Conservation (phyloP, 805 yeast species). For the Candida silvicultrix region DNA sequence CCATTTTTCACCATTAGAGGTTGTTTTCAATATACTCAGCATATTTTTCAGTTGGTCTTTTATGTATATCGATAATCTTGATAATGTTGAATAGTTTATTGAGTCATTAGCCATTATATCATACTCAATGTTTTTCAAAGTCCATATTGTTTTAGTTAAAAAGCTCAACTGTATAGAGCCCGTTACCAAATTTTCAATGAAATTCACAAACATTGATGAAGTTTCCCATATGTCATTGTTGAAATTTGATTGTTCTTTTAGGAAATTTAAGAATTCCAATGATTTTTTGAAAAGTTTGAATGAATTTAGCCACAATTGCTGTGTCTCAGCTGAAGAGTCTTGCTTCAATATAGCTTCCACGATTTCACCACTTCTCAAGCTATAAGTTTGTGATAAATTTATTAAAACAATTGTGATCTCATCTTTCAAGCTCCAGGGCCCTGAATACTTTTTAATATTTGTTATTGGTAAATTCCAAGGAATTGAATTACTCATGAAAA, state of each 20-base stretch:
- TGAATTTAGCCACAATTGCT: slow-evolving; percentile 10
- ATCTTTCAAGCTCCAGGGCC: slow-evolving; percentile 13
- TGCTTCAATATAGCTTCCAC: slow-evolving; percentile 1
- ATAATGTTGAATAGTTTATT: slow-evolving; percentile 31
- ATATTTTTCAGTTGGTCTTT: slow-evolving; percentile 27
- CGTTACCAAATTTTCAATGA: slow-evolving; percentile 9
- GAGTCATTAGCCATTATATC: slow-evolving; percentile 17
- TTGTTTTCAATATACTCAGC: background rate
- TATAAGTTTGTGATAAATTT: slow-evolving; percentile 9
- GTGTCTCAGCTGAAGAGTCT: slow-evolving; percentile 1
- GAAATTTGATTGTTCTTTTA: background rate
- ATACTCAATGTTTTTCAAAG: slow-evolving; percentile 15
- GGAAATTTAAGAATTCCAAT: slow-evolving; percentile 9
- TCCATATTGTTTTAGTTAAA: slow-evolving; percentile 23
- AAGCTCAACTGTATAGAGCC: slow-evolving; percentile 24
- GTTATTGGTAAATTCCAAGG: slow-evolving; percentile 15
- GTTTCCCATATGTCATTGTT: slow-evolving; percentile 5
- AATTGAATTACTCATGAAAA: background rate
- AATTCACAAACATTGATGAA: slow-evolving; percentile 2
- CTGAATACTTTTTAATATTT: background rate
- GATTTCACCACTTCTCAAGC: slow-evolving; percentile 9
- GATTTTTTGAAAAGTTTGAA: slow-evolving; percentile 17
- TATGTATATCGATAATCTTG: slow-evolving; percentile 37
- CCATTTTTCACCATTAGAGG: slow-evolving; percentile 8
- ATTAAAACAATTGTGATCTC: slow-evolving; percentile 12